Conservation (phyloP, 768 basidiomycete species). For the Agrocybe praecox region DNA sequence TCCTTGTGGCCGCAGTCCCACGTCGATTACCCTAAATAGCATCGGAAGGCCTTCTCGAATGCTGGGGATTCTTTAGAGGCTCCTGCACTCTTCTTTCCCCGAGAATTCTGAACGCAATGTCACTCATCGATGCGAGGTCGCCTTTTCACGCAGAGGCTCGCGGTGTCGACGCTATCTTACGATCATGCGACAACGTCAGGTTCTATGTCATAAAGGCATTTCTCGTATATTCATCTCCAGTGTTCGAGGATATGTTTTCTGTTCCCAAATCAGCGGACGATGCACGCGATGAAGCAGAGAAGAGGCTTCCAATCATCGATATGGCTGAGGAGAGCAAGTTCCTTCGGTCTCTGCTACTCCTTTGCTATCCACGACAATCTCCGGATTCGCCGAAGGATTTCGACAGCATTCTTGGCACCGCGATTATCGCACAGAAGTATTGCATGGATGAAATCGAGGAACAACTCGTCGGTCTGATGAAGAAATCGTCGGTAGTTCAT, state of each 20-base stretch:
- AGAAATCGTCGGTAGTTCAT: background rate
- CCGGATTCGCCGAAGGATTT: background rate
- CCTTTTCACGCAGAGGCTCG: background rate
- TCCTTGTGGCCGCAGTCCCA: background rate
- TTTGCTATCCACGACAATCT: background rate
- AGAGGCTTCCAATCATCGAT: background rate
- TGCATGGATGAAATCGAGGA: background rate
- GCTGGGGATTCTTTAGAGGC: background rate
- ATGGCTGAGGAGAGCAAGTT: background rate
- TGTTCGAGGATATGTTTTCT: background rate
- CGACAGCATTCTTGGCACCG: background rate
- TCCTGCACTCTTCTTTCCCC: background rate
- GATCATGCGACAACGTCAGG: background rate
- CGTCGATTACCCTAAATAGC: background rate
- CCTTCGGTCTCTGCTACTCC: background rate
- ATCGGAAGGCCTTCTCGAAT: background rate
- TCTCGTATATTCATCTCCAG: background rate
- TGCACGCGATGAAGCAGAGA: background rate
- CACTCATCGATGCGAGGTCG: background rate
- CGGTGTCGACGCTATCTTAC: background rate
- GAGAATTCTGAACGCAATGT: background rate
- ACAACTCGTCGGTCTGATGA: background rate
- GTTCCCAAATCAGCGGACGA: background rate
- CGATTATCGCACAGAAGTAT: background rate
- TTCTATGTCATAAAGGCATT: constrained; percentile 1